phyloP scores from a whole-genome alignment of 1,284 basidiomycete species.

The Ceratobasidium sp. region DNA sequence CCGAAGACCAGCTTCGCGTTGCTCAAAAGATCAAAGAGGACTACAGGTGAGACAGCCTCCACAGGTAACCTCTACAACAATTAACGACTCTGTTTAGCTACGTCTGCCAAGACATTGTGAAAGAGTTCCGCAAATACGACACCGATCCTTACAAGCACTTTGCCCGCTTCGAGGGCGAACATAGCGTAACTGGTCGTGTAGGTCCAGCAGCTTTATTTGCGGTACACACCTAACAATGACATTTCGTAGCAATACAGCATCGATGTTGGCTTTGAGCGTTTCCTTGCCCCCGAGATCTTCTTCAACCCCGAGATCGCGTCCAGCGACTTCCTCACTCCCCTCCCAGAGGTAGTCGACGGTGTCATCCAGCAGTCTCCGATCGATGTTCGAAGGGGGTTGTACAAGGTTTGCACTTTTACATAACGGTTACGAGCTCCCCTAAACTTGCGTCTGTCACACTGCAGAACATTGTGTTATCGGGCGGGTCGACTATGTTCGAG shows the following conservation, averaged over 20 bases:
- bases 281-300: slow-evolving; percentile 99
- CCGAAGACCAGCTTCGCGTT: slow-evolving; percentile 94
- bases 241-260: slow-evolving; percentile 80
- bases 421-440: background rate
- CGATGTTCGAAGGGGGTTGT: slow-evolving; percentile 91
- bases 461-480: slow-evolving; percentile 92
- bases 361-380: slow-evolving; percentile 98
- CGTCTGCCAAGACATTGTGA: slow-evolving; percentile 98
- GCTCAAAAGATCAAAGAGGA: slow-evolving; percentile 98
- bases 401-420: slow-evolving; percentile 71
- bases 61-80: background rate
- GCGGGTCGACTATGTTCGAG: slow-evolving; percentile 98
- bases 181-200: slow-evolving; percentile 91
- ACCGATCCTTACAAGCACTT: slow-evolving; percentile 97
- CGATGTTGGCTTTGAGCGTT: slow-evolving; percentile 98
- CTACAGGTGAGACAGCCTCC: slow-evolving; percentile 58
- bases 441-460: background rate
- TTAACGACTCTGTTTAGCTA: slow-evolving; percentile 68
- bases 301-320: slow-evolving; percentile 99
- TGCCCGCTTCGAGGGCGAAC: slow-evolving; percentile 92
- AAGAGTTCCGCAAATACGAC: slow-evolving; percentile 99
- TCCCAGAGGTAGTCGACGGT: slow-evolving; percentile 95
- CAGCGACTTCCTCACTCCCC: slow-evolving; percentile 96
- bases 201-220: slow-evolving; percentile 52
- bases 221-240: background rate